Conservation (phyloP, 2,329 filamentous ascomycete genomes). For the Venturia carpophila region DNA sequence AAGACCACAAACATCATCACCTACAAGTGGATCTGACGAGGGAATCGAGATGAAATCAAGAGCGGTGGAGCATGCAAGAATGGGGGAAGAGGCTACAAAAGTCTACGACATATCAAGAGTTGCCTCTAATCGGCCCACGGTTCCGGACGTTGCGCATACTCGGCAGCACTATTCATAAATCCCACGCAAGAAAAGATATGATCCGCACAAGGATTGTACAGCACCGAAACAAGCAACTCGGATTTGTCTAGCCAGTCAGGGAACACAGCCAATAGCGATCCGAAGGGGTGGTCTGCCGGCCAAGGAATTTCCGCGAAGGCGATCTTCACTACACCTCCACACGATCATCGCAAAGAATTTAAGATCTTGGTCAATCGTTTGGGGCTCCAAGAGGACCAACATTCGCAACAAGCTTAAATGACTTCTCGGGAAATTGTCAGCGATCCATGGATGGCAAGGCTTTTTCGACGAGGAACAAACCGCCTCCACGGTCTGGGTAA, state of each 20-base stretch:
- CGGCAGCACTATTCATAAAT: background rate
- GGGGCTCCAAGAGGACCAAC: no score
- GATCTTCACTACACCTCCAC: background rate
- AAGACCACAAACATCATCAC: background rate
- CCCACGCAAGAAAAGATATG: background rate
- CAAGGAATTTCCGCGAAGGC: background rate
- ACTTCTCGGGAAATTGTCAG: background rate
- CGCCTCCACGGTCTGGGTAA: no score
- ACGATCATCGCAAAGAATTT: background rate
- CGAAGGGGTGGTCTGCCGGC: background rate
- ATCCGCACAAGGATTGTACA: background rate
- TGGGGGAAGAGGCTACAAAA: background rate
- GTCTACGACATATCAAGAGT: background rate
- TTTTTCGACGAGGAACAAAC: no score
- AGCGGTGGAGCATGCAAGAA: background rate
- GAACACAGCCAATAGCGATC: background rate
- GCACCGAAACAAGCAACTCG: no score
- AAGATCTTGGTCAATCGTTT: background rate
- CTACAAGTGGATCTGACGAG: background rate
- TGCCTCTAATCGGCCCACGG: background rate
- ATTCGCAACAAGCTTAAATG: no score
- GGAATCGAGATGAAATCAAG: background rate
- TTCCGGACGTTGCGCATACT: background rate
- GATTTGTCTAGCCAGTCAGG: background rate
- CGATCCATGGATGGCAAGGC: background rate